These are phyloP conservation scores for Colletotrichum chrysophilum DNA, from an alignment of 2,329 filamentous ascomycete species.

Conservation along the genomic window DNA sequence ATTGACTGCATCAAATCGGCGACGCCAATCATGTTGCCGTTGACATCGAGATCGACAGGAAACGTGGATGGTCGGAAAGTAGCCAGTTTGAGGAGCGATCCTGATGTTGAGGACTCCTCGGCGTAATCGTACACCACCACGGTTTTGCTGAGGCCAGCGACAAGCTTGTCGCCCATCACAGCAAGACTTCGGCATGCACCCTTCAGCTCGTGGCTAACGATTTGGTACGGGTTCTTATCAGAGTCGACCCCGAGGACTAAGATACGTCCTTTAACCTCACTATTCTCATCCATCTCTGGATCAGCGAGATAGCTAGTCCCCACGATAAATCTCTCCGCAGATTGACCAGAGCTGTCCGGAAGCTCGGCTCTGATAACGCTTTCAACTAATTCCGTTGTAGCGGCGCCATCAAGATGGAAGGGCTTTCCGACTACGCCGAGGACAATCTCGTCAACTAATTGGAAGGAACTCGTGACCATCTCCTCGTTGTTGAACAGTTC, in stretches of 20 bases:
- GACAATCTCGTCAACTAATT: slow-evolving; percentile 87
- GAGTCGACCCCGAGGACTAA: slow-evolving; percentile 83
- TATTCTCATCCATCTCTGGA: slow-evolving; percentile 56
- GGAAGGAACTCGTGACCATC: slow-evolving; percentile 78
- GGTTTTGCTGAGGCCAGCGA: slow-evolving; percentile 89
- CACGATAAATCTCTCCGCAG: slow-evolving; percentile 83
- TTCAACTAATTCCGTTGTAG: slow-evolving; percentile 76
- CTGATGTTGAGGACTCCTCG: slow-evolving; percentile 60
- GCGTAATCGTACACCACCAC: slow-evolving; percentile 65
- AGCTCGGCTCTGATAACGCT: slow-evolving; percentile 81
- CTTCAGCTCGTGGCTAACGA: slow-evolving; percentile 73
- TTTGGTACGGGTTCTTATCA: slow-evolving; percentile 73
- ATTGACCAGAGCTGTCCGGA: slow-evolving; percentile 57
- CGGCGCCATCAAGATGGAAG: slow-evolving; percentile 59
- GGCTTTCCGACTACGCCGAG: slow-evolving; percentile 79
- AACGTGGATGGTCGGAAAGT: slow-evolving; percentile 83
- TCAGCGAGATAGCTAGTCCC: slow-evolving; percentile 82
- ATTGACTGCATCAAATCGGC: slow-evolving; percentile 95
- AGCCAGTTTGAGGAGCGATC: slow-evolving; percentile 71
- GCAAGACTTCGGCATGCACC: slow-evolving; percentile 83
- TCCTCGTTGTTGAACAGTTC: slow-evolving; percentile 76
- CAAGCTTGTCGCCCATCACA: slow-evolving; percentile 76
- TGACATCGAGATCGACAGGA: slow-evolving; percentile 80
- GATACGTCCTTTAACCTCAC: slow-evolving; percentile 71
- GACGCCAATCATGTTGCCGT: slow-evolving; percentile 78